Evolutionary conservation across 306 rosid species (phyloP).

Genomic region (Clitoria ternatea): DNA sequence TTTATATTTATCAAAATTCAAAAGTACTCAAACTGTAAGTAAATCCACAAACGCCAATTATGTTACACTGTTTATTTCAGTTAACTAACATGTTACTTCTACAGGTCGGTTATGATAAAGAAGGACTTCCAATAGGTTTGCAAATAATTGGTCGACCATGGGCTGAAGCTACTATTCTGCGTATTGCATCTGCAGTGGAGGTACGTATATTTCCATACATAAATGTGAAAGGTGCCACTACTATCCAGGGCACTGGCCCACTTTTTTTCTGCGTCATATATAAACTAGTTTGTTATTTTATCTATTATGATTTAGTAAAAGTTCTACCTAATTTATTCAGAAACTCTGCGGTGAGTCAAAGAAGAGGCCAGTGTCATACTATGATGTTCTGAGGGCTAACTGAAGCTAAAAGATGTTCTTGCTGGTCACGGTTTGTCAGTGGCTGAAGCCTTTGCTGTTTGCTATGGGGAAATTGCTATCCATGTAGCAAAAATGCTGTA

Average conservation of each 20-base stretch:
- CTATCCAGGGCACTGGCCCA: neutral
- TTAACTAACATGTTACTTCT: neutral
- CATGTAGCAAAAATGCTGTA: neutral
- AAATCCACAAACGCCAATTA: neutral
- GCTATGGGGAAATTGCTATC: neutral
- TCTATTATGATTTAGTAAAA: neutral
- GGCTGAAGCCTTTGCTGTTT: slow-evolving; percentile 5
- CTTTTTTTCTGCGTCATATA: neutral
- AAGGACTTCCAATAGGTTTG: slow-evolving; percentile 94
- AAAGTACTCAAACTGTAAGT: neutral
- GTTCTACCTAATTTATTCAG: slow-evolving; percentile 37
- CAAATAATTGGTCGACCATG: slow-evolving; percentile 93
- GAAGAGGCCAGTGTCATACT: slow-evolving; percentile 59
- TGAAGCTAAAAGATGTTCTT: slow-evolving; percentile 17
- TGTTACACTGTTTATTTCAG: neutral
- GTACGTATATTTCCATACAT: slow-evolving; percentile 33
- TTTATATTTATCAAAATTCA: neutral
- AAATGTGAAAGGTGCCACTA: neutral
- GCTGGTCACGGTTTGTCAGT: neutral
- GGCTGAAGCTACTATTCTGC: slow-evolving; percentile 89
- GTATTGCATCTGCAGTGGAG: slow-evolving; percentile 81
- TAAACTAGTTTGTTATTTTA: neutral
- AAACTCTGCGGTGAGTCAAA: slow-evolving; percentile 49
- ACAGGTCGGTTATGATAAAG: slow-evolving; percentile 55
- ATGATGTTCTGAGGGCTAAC: slow-evolving; percentile 53